These are phyloP conservation scores for Dentipellis sp. DNA, from an alignment of 768 basidiomycete genomes.

Conservation along the genomic window DNA sequence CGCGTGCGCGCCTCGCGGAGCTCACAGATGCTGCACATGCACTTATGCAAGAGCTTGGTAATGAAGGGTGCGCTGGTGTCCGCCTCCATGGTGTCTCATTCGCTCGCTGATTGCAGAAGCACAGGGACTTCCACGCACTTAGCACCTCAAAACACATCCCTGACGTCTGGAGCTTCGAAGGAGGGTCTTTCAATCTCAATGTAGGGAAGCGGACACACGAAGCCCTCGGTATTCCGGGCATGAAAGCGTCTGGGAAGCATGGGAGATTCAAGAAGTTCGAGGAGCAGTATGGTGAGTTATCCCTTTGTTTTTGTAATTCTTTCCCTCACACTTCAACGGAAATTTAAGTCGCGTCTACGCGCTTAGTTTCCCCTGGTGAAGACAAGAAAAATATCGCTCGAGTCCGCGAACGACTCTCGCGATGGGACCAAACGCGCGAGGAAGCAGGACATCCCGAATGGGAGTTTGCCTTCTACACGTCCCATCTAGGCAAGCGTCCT, in stretches of 20 bases:
- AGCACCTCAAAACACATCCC: constrained; percentile 21
- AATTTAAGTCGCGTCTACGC: background rate
- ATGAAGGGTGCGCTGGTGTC: constrained; percentile 5
- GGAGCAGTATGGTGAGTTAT: constrained; percentile 36
- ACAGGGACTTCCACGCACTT: constrained; percentile 3
- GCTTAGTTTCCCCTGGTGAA: background rate
- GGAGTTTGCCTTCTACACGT: constrained; percentile 10
- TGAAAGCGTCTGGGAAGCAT: constrained; percentile 31
- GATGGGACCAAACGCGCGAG: constrained; percentile 10
- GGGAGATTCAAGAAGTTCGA: constrained; percentile 35
- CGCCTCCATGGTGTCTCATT: constrained; percentile 16
- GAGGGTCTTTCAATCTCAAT: constrained; percentile 48
- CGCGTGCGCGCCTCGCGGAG: constrained; percentile 32
- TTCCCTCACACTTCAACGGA: constrained; percentile 1
- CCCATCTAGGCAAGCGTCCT: constrained; percentile 3
- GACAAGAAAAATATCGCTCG: constrained; percentile 3
- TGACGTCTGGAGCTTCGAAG: constrained; percentile 61
- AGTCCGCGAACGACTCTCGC: constrained; percentile 4
- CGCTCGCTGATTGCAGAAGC: background rate
- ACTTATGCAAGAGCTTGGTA: constrained; percentile 17
- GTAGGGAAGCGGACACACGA: constrained; percentile 52
- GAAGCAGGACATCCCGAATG: constrained; percentile 11
- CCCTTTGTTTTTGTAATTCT: background rate
- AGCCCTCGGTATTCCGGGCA: constrained; percentile 49
- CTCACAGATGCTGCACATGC: constrained; percentile 29